Evolutionary conservation across 202 grass and related monocot genomes (phyloP), one percentile per base, ranked within the genome.

Genomic region (Setaria italica): DNA sequence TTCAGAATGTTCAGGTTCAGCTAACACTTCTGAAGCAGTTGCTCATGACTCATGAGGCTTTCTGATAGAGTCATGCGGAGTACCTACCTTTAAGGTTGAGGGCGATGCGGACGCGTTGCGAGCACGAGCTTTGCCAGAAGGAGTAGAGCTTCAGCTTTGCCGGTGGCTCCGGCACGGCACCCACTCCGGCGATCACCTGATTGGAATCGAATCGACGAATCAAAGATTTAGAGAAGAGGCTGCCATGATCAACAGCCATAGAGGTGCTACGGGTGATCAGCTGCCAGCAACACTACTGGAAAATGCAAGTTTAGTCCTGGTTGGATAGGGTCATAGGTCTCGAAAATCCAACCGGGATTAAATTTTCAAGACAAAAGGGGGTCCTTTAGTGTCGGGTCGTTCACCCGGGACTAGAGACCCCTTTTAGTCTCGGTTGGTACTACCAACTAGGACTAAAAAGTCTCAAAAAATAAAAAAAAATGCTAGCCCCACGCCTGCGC

Each of bases 41-140:
- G 32, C 16, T 48, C 10, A 19, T 39, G 16, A 43, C 16, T 48
- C 10, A 19, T 39, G 16, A 43, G 13, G 16, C 58, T 21, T 2
- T 58, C 56, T 21, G 58, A 64, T 25, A 72, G 70, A 33, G 6
- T 7, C 70, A 50, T 10, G 70, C 29, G 46, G 25, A 9, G 9
- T n/a, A 10, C 4, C 17, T 59, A 94, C 93, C 93, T 92, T 92
- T 95, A 90, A 95, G 85, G 46, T 87, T 76, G 41, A 95, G 93
- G 48, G 71, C 82, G 53, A 92, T 88, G 13, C 88, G 90, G 66
- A 84, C 88, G 62, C 90, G 82, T 0, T 95, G 85, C 47, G 93
- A 70, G 85, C 92, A 95, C 0, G 90, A 82, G 75, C 92, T 92
- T 13, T 79, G 75, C 92, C 90, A 95, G 80, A 85, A 94, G 15